Evolutionary conservation across 2,329 filamentous ascomycete genomes (phyloP).

Genomic region (Cladorrhinum sp.): DNA sequence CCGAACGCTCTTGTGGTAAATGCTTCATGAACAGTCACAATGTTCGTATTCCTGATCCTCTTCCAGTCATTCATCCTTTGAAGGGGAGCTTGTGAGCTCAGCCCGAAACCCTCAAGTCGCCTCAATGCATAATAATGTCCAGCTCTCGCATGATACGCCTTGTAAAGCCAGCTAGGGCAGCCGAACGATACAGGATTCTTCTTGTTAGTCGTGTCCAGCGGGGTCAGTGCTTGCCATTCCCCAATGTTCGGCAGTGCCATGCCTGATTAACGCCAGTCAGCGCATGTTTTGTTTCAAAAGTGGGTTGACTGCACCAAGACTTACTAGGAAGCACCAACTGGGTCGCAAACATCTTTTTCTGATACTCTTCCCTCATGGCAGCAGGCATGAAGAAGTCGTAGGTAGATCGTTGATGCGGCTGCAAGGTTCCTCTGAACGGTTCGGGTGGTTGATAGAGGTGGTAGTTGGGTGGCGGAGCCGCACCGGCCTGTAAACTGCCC

Average conservation of each 20-base stretch:
- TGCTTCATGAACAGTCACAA: conserved; percentile 85
- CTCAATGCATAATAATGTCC: conserved; percentile 85
- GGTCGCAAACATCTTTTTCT: conserved; percentile 82
- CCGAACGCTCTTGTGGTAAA: conserved; percentile 93
- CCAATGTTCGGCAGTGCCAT: conserved; percentile 69
- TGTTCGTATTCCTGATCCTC: conserved; percentile 72
- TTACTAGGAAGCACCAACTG: conserved; percentile 78
- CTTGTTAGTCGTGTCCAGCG: conserved; percentile 76
- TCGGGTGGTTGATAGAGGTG: conserved; percentile 89
- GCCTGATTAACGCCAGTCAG: conserved; percentile 28
- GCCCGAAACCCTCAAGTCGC: conserved; percentile 79
- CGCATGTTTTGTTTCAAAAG: no score
- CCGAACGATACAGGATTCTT: conserved; percentile 79
- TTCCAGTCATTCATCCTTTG: conserved; percentile 82
- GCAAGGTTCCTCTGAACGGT: conserved; percentile 74
- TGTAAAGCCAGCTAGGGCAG: conserved; percentile 92
- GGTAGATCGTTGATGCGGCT: conserved; percentile 79
- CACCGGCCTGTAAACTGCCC: neutral
- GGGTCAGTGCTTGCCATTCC: conserved; percentile 88
- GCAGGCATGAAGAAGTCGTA: conserved; percentile 93
- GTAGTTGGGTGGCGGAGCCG: conserved; percentile 68
- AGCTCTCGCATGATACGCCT: conserved; percentile 84
- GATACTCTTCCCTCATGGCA: conserved; percentile 79
- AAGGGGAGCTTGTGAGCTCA: conserved; percentile 86
- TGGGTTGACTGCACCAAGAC: conserved; percentile 28